These are phyloP conservation scores for Rhytidhysteron rufulum DNA, from an alignment of 2,329 filamentous ascomycete species.

Conservation along the genomic window DNA sequence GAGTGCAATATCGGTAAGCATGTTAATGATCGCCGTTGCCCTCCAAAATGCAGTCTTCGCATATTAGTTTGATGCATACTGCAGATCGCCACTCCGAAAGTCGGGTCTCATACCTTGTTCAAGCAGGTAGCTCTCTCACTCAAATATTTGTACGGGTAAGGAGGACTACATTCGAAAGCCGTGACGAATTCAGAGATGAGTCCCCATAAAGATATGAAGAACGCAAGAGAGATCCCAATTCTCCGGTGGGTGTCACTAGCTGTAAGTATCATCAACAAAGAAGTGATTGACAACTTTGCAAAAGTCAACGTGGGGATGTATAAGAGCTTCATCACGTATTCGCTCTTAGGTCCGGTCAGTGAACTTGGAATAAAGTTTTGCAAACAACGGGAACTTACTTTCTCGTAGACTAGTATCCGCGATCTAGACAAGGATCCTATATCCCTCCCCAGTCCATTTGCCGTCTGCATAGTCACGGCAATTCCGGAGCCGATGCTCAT, in stretches of 20 bases:
- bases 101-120: constrained; percentile 18
- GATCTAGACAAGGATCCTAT: constrained; percentile 13
- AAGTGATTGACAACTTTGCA: constrained; percentile 34
- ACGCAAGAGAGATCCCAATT: constrained; percentile 20
- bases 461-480: constrained; percentile 26
- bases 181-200: constrained; percentile 21
- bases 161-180: constrained; percentile 29
- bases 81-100: background rate
- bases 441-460: constrained; percentile 27
- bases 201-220: constrained; percentile 29
- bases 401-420: constrained; percentile 25
- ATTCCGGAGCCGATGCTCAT: constrained; percentile 30
- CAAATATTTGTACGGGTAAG: constrained; percentile 24
- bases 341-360: constrained; percentile 16
- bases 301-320: constrained; percentile 31
- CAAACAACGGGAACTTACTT: constrained; percentile 17
- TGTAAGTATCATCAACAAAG: constrained; percentile 30
- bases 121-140: constrained; percentile 14
- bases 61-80: constrained; percentile 2
- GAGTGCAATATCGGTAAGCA: constrained; percentile 29
- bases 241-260: constrained; percentile 26
- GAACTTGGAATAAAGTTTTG: background rate
- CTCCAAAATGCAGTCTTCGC: constrained; percentile 27
- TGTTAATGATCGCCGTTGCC: constrained; percentile 26
- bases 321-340: constrained; percentile 32